Evolutionary conservation across 805 yeast species (phyloP).

Genomic region (Phaffomyces thermotolerans): DNA sequence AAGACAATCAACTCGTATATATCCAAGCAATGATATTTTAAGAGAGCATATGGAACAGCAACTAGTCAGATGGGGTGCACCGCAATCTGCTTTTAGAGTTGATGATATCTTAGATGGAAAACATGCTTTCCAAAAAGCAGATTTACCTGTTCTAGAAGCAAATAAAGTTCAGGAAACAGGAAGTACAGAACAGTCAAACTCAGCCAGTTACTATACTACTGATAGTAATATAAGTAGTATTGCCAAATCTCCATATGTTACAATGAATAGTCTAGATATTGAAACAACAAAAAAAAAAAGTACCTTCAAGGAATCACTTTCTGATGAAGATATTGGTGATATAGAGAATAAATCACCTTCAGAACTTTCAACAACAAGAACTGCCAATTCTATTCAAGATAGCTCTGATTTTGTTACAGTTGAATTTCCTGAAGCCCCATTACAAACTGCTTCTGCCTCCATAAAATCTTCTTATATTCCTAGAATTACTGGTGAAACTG

Average conservation of each 20-base stretch:
- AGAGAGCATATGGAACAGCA: slow-evolving; percentile 30
- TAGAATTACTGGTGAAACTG: not conserved
- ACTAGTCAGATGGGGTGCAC: slow-evolving; percentile 30
- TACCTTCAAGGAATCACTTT: slow-evolving; percentile 2
- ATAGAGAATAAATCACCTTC: not conserved
- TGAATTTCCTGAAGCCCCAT: not conserved
- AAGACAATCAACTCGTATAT: slow-evolving; percentile 24
- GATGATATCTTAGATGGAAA: slow-evolving; percentile 26
- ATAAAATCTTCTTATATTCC: slow-evolving; percentile 5
- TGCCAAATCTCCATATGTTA: slow-evolving; percentile 8
- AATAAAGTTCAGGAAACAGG: not conserved
- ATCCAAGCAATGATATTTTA: slow-evolving; percentile 22
- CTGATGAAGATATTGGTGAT: not conserved
- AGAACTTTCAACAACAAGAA: not conserved
- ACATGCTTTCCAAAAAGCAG: slow-evolving; percentile 27
- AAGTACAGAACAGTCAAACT: not conserved
- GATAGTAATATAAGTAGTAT: slow-evolving; percentile 12
- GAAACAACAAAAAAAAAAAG: not conserved
- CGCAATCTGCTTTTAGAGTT: slow-evolving; percentile 21
- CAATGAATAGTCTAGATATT: not conserved
- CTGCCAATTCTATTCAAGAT: slow-evolving; percentile 7
- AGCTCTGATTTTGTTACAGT: slow-evolving; percentile 3
- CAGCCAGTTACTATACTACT: slow-evolving; percentile 3
- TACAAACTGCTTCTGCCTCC: slow-evolving; percentile 4
- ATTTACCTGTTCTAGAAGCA: slow-evolving; percentile 13